A percentile compares a stretch with the other conserved stretches of the same genome.
Conservation (phyloP, 1,284 basidiomycete genomes). For the Crepidotus sp. region DNA sequence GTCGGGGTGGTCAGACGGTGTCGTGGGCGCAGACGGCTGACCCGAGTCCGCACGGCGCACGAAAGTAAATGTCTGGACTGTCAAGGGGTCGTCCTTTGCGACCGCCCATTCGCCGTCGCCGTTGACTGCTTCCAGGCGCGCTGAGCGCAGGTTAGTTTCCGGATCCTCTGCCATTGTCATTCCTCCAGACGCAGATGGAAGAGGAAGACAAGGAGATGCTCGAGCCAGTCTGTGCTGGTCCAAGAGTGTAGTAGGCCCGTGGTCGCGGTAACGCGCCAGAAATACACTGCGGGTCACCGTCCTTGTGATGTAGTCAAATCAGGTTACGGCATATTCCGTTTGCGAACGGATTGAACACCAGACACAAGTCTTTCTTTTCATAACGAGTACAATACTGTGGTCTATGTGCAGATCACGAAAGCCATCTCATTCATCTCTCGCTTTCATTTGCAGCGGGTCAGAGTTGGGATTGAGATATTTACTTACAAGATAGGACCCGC, state of each 20-base stretch:
- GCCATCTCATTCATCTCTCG: background rate
- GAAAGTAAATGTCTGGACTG: constrained; percentile 14
- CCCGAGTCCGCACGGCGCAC: constrained; percentile 7
- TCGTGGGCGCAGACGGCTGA: constrained; percentile 4
- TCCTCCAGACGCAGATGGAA: background rate
- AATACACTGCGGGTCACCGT: background rate
- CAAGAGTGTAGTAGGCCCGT: background rate
- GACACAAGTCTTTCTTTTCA: no score
- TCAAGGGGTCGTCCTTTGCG: background rate
- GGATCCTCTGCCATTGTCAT: constrained; percentile 11
- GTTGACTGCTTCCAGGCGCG: background rate
- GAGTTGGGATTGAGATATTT: background rate
- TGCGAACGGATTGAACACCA: background rate
- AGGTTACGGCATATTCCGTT: background rate
- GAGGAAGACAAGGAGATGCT: background rate
- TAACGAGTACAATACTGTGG: no score
- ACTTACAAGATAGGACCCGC: background rate
- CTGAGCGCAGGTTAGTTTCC: background rate
- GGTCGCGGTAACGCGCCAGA: constrained; percentile 2
- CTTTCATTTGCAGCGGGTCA: background rate
- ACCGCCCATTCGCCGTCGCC: constrained; percentile 4
- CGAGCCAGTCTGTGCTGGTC: background rate
- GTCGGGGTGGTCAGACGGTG: constrained; percentile 8
- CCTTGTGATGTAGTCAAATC: background rate
- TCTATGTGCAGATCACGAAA: no score